phyloP scores from a whole-genome alignment of 257 asterid genomes.

The Coffea canephora region DNA sequence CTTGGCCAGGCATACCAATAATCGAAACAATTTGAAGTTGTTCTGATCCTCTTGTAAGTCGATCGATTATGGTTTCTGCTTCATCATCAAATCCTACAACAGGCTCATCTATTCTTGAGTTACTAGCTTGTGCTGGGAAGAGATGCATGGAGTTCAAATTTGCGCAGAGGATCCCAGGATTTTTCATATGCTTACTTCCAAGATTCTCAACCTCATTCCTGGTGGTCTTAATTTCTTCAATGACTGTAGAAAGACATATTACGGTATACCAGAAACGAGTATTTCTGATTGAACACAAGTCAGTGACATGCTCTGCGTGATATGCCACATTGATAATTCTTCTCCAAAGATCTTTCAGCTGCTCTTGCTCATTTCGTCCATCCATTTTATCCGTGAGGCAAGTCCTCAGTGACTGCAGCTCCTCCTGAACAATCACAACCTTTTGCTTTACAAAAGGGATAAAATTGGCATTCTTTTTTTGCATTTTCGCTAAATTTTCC shows the following conservation, averaged over 20 bases:
- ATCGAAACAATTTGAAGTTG: neutral
- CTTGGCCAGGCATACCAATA: conserved; percentile 1
- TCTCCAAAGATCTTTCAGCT: neutral
- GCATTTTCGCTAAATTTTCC: conserved; percentile 7
- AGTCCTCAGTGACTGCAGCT: neutral
- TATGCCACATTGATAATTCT: conserved; percentile 1
- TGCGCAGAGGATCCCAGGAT: too few relatives aligned
- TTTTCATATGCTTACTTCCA: neutral
- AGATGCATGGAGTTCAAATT: neutral
- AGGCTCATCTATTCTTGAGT: neutral
- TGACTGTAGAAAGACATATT: neutral
- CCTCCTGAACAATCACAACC: neutral
- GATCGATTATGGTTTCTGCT: neutral
- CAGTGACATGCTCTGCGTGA: neutral
- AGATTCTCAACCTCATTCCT: neutral
- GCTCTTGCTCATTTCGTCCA: neutral
- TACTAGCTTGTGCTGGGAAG: neutral
- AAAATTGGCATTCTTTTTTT: neutral
- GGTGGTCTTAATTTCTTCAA: neutral
- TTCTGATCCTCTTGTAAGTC: neutral
- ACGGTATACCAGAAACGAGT: neutral
- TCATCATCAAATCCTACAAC: conserved; percentile 11
- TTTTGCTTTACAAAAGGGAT: neutral
- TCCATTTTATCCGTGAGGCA: neutral
- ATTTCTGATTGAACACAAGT: neutral